Conservation (phyloP, 1,284 basidiomycete genomes). For the Exobasidium cylindrosporum region DNA sequence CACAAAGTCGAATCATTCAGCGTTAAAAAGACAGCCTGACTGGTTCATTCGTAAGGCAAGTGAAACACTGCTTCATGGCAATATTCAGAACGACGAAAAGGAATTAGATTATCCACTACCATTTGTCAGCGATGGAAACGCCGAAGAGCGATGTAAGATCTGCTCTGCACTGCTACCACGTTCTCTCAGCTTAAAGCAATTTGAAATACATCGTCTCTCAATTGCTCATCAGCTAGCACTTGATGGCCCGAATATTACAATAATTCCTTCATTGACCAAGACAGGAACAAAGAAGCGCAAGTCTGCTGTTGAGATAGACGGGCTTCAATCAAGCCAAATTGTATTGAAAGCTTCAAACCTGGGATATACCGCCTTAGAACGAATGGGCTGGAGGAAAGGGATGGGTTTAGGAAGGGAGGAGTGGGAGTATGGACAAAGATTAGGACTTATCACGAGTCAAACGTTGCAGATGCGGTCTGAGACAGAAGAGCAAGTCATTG, state of each 20-base stretch:
- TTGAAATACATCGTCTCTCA: neutral
- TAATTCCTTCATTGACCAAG: neutral
- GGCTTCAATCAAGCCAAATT: neutral
- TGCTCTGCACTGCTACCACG: neutral
- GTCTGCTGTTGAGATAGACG: neutral
- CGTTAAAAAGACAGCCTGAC: neutral
- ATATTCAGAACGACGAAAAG: no score
- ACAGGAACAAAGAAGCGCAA: neutral
- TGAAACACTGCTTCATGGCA: neutral
- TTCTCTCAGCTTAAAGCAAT: neutral
- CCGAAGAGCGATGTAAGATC: neutral
- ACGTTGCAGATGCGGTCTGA: neutral
- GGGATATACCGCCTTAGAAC: slow-evolving; percentile 1
- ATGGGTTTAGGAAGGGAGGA: slow-evolving; percentile 5
- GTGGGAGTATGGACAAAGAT: neutral
- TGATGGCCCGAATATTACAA: neutral
- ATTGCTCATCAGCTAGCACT: neutral
- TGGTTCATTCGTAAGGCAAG: slow-evolving; percentile 5
- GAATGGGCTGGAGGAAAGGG: slow-evolving; percentile 3
- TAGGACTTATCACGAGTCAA: neutral
- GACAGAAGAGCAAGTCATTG: neutral
- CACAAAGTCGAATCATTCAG: neutral
- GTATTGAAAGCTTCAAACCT: neutral
- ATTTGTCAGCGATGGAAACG: neutral
- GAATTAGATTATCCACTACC: no score